Base-by-base conservation (phyloP, 2,329 filamentous ascomycete species). In the Calycina herbarum region DNA sequence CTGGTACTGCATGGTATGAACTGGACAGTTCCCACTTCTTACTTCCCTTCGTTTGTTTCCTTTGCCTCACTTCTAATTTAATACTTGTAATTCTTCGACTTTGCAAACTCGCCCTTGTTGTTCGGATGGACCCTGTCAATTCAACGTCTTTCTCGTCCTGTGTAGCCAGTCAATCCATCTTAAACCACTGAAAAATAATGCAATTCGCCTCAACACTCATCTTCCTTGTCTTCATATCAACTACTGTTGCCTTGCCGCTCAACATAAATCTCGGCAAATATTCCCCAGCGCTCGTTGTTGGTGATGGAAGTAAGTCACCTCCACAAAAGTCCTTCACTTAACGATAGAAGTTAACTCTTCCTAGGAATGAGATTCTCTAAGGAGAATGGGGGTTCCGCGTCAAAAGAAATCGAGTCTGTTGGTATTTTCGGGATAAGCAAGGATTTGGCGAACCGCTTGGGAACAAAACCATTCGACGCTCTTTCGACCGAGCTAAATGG, bases 231-330 rank as follows among this genome's bases (percentile, higher is more conserved):
- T 51, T 51, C 8, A 24, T 51, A 11, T 51, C 45, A 24, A 51
- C 20, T 7, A 5, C 10, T 11, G 69, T 69, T 40, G 74, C 76
- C 40, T 68, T 75, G 76, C 65, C 65, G 56, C 60, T 67, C 42
- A 67, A 67, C 56, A 67, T 67, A 59, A 67, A 67, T 48, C 62
- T 64, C 57, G 65, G 65, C 38, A 63, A 62, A 59, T 64, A 67
- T 62, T 64, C 65, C 11, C 65, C 65, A 11, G 65, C 62, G 31
- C 54, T 67, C 71, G 75, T 77, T 63, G 76, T 77, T 66, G 75
- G 75, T 76, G 77, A 78, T 76, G 80, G 80, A 51, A 51, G 45
- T 51, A 51, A 27, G 45, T 24, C n/a, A 38, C 35, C n/a, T 51
- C n/a, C 2, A 24, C 8, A 24, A 51, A 51, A 10, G n/a, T 11